Conservation (phyloP, 2,329 filamentous ascomycete species). For the Daldinia sp. region DNA sequence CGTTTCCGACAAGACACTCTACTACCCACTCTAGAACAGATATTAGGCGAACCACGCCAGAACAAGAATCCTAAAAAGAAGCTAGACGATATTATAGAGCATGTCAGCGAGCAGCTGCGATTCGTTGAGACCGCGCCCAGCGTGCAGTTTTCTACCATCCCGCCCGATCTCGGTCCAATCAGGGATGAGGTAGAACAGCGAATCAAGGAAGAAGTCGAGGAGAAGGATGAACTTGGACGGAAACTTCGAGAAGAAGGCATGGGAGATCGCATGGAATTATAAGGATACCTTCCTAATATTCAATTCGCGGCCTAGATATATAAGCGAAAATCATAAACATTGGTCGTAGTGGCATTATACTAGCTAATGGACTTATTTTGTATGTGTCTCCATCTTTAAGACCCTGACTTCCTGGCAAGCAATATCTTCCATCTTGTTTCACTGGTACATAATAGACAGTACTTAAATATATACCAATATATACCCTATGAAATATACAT, state of each 20-base stretch:
- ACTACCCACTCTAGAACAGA: constrained; percentile 83
- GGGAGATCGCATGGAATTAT: constrained; percentile 63
- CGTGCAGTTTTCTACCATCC: constrained; percentile 83
- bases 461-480: not conserved
- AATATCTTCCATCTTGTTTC: not conserved
- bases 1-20: constrained; percentile 90
- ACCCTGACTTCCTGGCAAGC: not conserved
- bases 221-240: constrained; percentile 63
- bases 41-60: constrained; percentile 70
- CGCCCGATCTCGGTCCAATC: constrained; percentile 75
- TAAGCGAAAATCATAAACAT: not conserved
- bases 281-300: not conserved
- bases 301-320: not conserved
- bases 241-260: constrained; percentile 64
- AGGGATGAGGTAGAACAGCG: constrained; percentile 74
- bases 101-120: constrained; percentile 83
- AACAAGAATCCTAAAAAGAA: constrained; percentile 84
- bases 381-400: not conserved
- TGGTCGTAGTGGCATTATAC: not conserved
- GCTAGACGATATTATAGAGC: constrained; percentile 76
- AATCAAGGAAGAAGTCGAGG: constrained; percentile 70
- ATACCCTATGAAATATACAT: too few relatives aligned
- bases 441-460: not conserved
- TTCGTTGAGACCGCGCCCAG: constrained; percentile 88
- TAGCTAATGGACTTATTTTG: not conserved